Base-by-base conservation (phyloP, 495 filamentous ascomycete genomes). In the Penicillium flavigenum region DNA sequence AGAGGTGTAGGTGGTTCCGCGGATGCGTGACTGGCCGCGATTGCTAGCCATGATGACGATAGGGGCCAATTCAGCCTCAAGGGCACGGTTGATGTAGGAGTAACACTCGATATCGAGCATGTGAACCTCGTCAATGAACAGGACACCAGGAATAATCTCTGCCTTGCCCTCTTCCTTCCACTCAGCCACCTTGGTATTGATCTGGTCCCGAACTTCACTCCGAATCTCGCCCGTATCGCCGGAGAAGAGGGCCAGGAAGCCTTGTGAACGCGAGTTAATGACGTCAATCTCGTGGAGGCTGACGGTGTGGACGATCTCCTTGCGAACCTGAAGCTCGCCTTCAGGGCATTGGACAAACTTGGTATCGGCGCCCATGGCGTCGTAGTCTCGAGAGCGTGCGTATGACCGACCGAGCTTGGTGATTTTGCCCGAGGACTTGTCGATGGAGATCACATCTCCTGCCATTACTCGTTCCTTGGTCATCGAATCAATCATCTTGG, bases 21-120 rank as follows among this genome's bases (percentile, higher is more conserved):
- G 83, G 62, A 99, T 96, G 47, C 85, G 83, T n/a, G 93, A 87
- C 65, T 92, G 84, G 51, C 94, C 94, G 31, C 94, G 83, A 73
- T 99, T 99, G 81, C 89, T 94, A n/a, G 94, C 94, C 92, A 99
- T 97, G 73, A 99, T 98, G 71, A 99, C 92, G 66, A 99, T 94
- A 32, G 94, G 94, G 2, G 93, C 90, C 17, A 99, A 81, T 60
- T 96, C 92, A 22, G 88, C 88, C 70, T 99, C 94, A 22, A 98
- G 80, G 5, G 94, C 94, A 27, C 95, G 89, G 79, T 99, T 99
- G 79, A 99, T 87, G 79, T 91, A 99, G 43, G 90, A 92, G 77
- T 96, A 99, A 77, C 94, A 97, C 67, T 99, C 94, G 60, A 97
- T 96, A 70, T 99, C 94, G 19, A 99, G 88, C 94, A 98, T 98